These are phyloP conservation scores for Heracleum sosnowskyi DNA, from an alignment of 129 eudicot genomes.

Conservation along the genomic window DNA sequence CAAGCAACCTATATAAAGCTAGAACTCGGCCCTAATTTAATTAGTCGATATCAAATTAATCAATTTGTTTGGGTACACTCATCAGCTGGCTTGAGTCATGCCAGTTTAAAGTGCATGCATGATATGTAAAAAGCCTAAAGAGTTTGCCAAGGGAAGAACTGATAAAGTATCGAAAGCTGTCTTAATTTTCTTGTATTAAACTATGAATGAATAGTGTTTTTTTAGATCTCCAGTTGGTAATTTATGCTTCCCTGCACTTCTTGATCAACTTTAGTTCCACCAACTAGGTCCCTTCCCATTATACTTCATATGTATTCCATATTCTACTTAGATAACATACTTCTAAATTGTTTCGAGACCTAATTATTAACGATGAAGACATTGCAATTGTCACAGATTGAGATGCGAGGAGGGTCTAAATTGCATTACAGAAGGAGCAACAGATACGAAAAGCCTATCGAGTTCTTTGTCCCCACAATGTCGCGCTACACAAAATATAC, in stretches of 20 bases:
- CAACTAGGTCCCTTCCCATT: neutral
- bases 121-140: neutral
- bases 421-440: conserved; percentile 22
- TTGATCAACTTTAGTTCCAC: neutral
- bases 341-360: neutral
- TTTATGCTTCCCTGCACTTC: neutral
- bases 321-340: neutral
- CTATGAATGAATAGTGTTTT: no score
- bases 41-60: no score
- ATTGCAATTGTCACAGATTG: neutral
- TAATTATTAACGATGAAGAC: neutral
- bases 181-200: neutral
- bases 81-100: no score
- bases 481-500: conserved; percentile 19
- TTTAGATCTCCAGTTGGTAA: neutral
- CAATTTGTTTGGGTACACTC: no score
- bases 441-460: conserved; percentile 37
- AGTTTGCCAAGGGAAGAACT: neutral
- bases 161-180: neutral
- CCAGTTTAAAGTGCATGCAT: no score
- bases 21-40: neutral
- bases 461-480: conserved; percentile 45
- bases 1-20: neutral
- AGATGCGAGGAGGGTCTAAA: conserved; percentile 10
- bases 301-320: neutral